Evolutionary conservation across 345 rosid genomes (phyloP).

Genomic region (Durio zibethinus): DNA sequence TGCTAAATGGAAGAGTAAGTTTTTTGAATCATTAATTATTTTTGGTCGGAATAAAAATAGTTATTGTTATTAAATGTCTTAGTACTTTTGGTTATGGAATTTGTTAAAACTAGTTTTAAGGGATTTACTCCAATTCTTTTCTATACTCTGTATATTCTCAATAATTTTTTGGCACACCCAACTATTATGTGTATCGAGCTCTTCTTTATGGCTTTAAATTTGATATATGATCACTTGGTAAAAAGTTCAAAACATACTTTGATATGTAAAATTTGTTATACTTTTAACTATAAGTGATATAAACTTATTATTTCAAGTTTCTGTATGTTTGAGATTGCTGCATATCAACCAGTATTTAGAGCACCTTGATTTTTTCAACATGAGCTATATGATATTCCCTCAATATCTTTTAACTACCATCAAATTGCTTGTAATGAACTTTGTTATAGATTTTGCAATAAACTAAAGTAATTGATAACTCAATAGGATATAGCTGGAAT

Average conservation of each 20-base stretch:
- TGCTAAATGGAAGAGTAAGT: too few species aligned
- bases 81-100: neutral
- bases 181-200: conserved; percentile 96
- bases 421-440: neutral
- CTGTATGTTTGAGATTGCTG: conserved; percentile 93
- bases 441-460: neutral
- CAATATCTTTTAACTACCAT: neutral
- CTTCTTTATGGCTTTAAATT: conserved; percentile 93
- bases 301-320: conserved; percentile 62
- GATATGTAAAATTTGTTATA: neutral
- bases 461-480: conserved; percentile 7
- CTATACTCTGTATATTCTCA: conserved; percentile 5
- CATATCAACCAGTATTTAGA: conserved; percentile 91
- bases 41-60: neutral
- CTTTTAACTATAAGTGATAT: conserved; percentile 18
- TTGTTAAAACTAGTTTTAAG: too few species aligned
- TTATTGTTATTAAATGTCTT: neutral
- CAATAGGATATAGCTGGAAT: conserved; percentile 86
- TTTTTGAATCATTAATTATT: too few species aligned
- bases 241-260: conserved; percentile 25
- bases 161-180: conserved; percentile 88
- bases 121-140: neutral
- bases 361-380: conserved; percentile 54
- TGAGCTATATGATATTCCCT: neutral
- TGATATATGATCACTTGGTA: conserved; percentile 97